Conservation (phyloP, 129 eudicot genomes). For the Mikania micrantha region DNA sequence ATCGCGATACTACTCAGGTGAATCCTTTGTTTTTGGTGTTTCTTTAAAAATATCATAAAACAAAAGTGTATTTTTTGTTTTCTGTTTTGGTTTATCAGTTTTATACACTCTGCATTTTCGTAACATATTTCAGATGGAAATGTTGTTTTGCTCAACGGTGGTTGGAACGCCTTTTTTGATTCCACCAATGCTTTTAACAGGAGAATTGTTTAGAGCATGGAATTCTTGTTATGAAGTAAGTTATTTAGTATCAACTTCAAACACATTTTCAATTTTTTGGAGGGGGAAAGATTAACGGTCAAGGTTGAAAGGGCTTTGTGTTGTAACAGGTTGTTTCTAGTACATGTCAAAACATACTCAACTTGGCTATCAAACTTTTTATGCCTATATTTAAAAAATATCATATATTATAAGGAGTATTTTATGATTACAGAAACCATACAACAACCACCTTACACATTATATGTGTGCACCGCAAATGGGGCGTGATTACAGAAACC, state of each 20-base stretch:
- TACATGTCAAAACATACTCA: not conserved
- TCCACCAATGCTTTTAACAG: constrained; percentile 87
- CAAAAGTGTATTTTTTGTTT: not conserved
- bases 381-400: not conserved
- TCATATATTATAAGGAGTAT: too few species aligned
- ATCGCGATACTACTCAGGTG: constrained; percentile 97
- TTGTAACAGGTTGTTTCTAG: not conserved
- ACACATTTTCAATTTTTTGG: not conserved
- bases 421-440: too few species aligned
- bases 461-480: too few species aligned
- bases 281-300: not conserved
- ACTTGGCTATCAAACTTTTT: not conserved
- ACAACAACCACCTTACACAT: too few species aligned
- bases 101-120: not conserved
- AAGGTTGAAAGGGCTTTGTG: not conserved
- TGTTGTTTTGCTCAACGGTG: constrained; percentile 91
- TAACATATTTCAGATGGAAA: constrained; percentile 60
- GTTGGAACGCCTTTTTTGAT: constrained; percentile 90
- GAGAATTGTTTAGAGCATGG: constrained; percentile 89
- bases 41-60: not conserved
- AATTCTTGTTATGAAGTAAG: constrained; percentile 74
- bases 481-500: not conserved
- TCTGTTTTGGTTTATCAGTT: not conserved
- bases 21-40: not conserved
- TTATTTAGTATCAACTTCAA: not conserved